Conservation (phyloP, 257 asterid species). For the Solanum medicagineum region DNA sequence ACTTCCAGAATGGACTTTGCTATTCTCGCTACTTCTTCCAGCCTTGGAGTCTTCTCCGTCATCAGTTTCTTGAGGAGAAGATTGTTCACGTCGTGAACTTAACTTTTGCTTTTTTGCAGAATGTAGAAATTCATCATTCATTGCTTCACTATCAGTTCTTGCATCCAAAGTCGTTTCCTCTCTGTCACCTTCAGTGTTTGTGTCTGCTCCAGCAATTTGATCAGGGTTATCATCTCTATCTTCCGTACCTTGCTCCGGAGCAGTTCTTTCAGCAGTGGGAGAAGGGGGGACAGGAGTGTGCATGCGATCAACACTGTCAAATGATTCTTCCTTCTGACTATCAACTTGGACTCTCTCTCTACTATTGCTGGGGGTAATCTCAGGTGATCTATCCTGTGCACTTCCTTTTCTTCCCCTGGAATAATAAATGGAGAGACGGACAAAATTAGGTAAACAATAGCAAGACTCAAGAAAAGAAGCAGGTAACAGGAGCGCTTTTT, state of each 20-base stretch:
- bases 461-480: background rate
- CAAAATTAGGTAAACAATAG: background rate
- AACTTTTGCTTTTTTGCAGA: constrained; percentile 27
- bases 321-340: constrained; percentile 28
- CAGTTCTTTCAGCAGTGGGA: constrained; percentile 24
- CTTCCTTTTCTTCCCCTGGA: constrained; percentile 48
- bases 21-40: constrained; percentile 58
- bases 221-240: constrained; percentile 25
- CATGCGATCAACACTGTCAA: constrained; percentile 31
- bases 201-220: constrained; percentile 27
- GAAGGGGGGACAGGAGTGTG: constrained; percentile 38
- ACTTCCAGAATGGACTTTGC: constrained; percentile 74
- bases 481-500: background rate
- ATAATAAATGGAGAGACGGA: background rate
- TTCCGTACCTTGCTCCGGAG: constrained; percentile 32
- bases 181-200: constrained; percentile 26
- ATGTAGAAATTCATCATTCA: constrained; percentile 24
- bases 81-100: constrained; percentile 30
- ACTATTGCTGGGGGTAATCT: constrained; percentile 16
- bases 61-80: constrained; percentile 42
- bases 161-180: constrained; percentile 32
- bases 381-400: constrained; percentile 25
- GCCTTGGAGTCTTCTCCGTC: constrained; percentile 50
- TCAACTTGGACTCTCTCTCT: constrained; percentile 23
- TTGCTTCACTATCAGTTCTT: constrained; percentile 10